phyloP scores from a whole-genome alignment of 202 grass and related monocot genomes.

The Hordeum pubiflorum region DNA sequence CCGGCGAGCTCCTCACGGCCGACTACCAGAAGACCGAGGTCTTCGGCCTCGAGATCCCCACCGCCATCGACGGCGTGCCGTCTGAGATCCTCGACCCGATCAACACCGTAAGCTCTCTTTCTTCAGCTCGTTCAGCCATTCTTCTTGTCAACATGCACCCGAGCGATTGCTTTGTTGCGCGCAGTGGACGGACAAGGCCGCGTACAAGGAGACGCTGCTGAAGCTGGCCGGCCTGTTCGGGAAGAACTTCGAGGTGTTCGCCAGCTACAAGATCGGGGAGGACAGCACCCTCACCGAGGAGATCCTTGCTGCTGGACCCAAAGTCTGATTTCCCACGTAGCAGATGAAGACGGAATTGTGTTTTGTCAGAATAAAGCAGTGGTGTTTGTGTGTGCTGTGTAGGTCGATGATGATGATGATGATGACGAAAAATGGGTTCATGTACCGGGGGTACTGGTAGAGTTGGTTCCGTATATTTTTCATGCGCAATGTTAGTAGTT shows the following conservation, averaged over 20 bases:
- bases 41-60: constrained; percentile 94
- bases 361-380: constrained; percentile 43
- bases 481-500: background rate
- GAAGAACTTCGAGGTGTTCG: constrained; percentile 99
- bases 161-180: background rate
- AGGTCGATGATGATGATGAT: constrained; percentile 17
- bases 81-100: constrained; percentile 91
- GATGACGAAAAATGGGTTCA: constrained; percentile 20
- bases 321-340: constrained; percentile 39
- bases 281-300: constrained; percentile 69
- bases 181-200: constrained; percentile 79
- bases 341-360: background rate
- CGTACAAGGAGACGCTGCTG: constrained; percentile 72
- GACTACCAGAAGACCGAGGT: constrained; percentile 83
- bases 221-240: constrained; percentile 87
- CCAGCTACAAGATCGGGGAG: constrained; percentile 74
- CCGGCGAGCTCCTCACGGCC: constrained; percentile 69
- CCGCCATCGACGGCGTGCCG: constrained; percentile 60
- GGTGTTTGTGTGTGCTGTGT: background rate
- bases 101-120: constrained; percentile 65
- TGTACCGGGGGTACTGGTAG: background rate
- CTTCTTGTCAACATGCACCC: background rate
- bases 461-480: background rate
- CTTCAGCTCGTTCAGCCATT: background rate
- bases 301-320: constrained; percentile 92